Evolutionary conservation across 371 early-diverging fungal genomes (phyloP).

Genomic region (Nematocida minor): DNA sequence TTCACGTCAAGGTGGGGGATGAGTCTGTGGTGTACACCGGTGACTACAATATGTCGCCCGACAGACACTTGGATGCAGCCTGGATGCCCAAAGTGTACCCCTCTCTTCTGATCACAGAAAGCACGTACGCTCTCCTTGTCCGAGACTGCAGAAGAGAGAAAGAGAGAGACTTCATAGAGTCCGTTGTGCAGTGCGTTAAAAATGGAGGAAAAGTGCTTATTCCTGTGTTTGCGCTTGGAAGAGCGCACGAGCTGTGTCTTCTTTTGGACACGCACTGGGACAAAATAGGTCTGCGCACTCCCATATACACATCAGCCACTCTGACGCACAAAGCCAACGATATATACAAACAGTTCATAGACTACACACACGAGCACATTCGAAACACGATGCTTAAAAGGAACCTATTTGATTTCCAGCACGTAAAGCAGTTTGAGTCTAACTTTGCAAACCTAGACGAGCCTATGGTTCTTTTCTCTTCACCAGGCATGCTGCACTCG

Average conservation of each 20-base stretch:
- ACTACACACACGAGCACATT: slow-evolving; percentile 86
- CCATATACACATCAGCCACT: slow-evolving; percentile 84
- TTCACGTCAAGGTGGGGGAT: slow-evolving; percentile 70
- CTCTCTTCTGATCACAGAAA: slow-evolving; percentile 82
- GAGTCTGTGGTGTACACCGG: slow-evolving; percentile 79
- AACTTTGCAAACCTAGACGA: slow-evolving; percentile 69
- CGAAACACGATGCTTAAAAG: slow-evolving; percentile 71
- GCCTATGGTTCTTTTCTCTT: slow-evolving; percentile 84
- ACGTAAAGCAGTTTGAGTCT: slow-evolving; percentile 75
- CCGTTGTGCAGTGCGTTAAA: slow-evolving; percentile 75
- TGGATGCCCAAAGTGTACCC: slow-evolving; percentile 76
- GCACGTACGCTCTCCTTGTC: slow-evolving; percentile 85
- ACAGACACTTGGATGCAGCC: slow-evolving; percentile 82
- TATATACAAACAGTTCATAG: slow-evolving; percentile 80
- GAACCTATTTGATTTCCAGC: slow-evolving; percentile 85
- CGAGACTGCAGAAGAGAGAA: slow-evolving; percentile 81
- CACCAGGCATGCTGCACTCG: slow-evolving; percentile 74
- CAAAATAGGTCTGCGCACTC: slow-evolving; percentile 74
- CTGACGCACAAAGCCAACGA: slow-evolving; percentile 81
- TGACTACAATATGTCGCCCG: slow-evolving; percentile 91
- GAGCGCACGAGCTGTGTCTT: slow-evolving; percentile 87
- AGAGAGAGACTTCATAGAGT: slow-evolving; percentile 80
- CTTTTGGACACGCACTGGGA: slow-evolving; percentile 88
- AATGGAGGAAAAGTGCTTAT: slow-evolving; percentile 84
- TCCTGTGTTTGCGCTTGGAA: slow-evolving; percentile 85